Evolutionary conservation across 306 rosid species (phyloP).

Genomic region (Fagus crenata): DNA sequence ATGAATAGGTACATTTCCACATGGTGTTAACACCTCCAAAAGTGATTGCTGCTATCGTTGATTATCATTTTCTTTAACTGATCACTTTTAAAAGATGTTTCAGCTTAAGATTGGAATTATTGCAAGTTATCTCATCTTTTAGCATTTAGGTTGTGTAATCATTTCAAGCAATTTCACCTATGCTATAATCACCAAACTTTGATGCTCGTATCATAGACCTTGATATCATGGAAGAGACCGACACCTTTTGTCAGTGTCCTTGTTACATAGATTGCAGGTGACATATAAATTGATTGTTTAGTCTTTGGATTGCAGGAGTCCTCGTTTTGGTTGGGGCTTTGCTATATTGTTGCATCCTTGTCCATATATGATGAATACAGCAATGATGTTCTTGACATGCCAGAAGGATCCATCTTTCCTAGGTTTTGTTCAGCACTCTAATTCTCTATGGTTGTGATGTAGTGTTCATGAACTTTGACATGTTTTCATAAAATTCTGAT

Average conservation of each 20-base stretch:
- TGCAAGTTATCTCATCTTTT: not conserved
- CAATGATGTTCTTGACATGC: slow-evolving; percentile 93
- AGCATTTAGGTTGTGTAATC: not conserved
- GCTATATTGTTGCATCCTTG: slow-evolving; percentile 69
- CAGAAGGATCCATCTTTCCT: slow-evolving; percentile 93
- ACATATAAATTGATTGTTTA: slow-evolving; percentile 23
- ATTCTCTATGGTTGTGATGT: slow-evolving; percentile 13
- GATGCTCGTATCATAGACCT: not conserved
- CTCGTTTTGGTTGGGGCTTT: slow-evolving; percentile 64
- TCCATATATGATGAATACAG: slow-evolving; percentile 89
- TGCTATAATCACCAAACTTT: not conserved
- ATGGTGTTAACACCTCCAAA: not conserved
- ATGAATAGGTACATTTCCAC: not conserved
- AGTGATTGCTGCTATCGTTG: not conserved
- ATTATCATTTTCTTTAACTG: not conserved
- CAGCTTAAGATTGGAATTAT: not conserved
- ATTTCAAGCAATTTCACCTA: not conserved
- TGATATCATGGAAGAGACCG: slow-evolving; percentile 1
- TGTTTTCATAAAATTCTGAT: slow-evolving; percentile 26
- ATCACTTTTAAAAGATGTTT: not conserved
- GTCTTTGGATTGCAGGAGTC: slow-evolving; percentile 69
- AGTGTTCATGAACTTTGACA: not conserved
- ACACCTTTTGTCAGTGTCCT: slow-evolving; percentile 3
- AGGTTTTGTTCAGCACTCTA: slow-evolving; percentile 51
- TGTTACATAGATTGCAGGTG: not conserved